Conservation (phyloP, 164 flowering plant species). For the Euptelea pleiosperma region DNA sequence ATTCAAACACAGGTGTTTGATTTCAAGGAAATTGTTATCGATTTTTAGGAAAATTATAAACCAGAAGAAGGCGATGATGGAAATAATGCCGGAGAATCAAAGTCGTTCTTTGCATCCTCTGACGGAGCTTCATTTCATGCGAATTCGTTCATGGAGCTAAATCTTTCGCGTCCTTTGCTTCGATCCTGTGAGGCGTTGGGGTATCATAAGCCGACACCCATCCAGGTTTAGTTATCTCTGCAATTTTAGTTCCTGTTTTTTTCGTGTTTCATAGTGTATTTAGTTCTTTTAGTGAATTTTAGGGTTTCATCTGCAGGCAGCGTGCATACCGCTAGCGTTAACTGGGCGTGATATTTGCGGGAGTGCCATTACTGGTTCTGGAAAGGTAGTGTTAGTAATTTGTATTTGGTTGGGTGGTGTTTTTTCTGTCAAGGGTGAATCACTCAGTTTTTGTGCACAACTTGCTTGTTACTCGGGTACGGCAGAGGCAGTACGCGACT, state of each 20-base stretch:
- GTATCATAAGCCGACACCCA: constrained; percentile 83
- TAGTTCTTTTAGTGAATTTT: background rate
- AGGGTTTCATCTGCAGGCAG: constrained; percentile 51
- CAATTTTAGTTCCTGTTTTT: background rate
- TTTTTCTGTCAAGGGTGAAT: too few relatives aligned
- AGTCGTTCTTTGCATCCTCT: constrained; percentile 57
- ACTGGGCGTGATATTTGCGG: constrained; percentile 94
- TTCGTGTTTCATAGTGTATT: background rate
- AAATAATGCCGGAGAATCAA: constrained; percentile 23
- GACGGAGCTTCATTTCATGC: constrained; percentile 81
- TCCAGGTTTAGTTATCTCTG: constrained; percentile 52
- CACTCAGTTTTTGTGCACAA: too few relatives aligned
- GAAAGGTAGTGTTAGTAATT: constrained; percentile 58
- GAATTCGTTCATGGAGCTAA: constrained; percentile 82
- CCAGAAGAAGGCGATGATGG: constrained; percentile 48
- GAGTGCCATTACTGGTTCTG: constrained; percentile 97
- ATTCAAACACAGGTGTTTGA: too few relatives aligned
- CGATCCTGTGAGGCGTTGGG: constrained; percentile 86
- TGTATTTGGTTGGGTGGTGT: background rate
- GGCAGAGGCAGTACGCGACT: too few relatives aligned
- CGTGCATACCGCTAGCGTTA: constrained; percentile 83
- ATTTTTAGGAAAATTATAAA: constrained; percentile 50
- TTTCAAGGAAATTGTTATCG: background rate
- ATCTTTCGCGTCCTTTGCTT: constrained; percentile 86
- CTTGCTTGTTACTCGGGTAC: too few relatives aligned